These are phyloP conservation scores for Sanghuangporus baumii DNA, from an alignment of 1,284 basidiomycete genomes.

Conservation along the genomic window DNA sequence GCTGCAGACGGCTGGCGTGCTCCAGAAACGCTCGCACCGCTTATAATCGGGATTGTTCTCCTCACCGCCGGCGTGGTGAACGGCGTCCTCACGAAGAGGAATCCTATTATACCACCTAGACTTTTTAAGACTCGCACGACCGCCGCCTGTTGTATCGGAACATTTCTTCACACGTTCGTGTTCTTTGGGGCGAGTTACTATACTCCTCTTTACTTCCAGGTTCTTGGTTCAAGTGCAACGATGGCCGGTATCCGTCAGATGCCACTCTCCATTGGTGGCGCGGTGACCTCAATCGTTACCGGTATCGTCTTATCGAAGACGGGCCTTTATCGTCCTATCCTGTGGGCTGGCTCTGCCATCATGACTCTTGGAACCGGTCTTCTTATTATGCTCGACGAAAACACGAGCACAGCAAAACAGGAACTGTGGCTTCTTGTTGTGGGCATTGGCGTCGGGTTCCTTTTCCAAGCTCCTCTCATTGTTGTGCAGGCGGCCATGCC, in stretches of 20 bases:
- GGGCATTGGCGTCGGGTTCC: slow-evolving; percentile 30
- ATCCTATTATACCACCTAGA: slow-evolving; percentile 46
- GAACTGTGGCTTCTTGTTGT: slow-evolving; percentile 31
- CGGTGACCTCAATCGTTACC: slow-evolving; percentile 14
- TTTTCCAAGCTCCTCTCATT: slow-evolving; percentile 31
- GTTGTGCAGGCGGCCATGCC: slow-evolving; percentile 41
- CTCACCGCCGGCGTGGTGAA: slow-evolving; percentile 31
- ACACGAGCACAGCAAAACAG: slow-evolving; percentile 26
- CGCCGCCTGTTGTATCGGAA: slow-evolving; percentile 31
- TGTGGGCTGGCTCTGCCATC: slow-evolving; percentile 19
- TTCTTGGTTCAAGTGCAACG: slow-evolving; percentile 34
- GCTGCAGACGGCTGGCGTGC: neutral
- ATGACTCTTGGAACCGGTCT: slow-evolving; percentile 26
- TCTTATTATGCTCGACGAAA: slow-evolving; percentile 26
- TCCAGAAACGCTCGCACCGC: neutral
- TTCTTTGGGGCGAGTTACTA: slow-evolving; percentile 31
- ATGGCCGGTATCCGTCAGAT: slow-evolving; percentile 39
- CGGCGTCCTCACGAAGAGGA: slow-evolving; percentile 41
- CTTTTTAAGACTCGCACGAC: slow-evolving; percentile 45
- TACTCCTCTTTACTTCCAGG: slow-evolving; percentile 35
- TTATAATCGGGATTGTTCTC: neutral
- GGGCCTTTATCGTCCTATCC: neutral
- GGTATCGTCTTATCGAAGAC: neutral
- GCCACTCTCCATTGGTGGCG: slow-evolving; percentile 35
- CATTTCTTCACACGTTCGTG: slow-evolving; percentile 33